phyloP scores from a whole-genome alignment of 306 rosid genomes.

The Ziziphus jujuba region DNA sequence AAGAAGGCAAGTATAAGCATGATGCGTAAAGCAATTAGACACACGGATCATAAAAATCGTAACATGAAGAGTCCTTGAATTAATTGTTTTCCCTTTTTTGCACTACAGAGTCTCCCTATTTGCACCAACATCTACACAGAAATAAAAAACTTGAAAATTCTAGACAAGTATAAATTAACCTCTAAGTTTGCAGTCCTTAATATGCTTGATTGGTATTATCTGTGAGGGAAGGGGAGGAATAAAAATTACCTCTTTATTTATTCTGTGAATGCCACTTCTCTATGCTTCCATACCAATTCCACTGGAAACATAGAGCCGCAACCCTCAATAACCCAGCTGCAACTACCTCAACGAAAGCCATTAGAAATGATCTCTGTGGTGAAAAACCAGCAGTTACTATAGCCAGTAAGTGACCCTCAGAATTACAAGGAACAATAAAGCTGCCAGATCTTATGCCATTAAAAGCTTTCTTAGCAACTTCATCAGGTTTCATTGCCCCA shows the following conservation, averaged over 20 bases:
- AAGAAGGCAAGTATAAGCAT: too few species aligned
- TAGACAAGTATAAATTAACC: not conserved
- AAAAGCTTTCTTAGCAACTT: slow-evolving; percentile 75
- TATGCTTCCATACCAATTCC: slow-evolving; percentile 76
- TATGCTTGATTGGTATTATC: not conserved
- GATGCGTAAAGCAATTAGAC: too few species aligned
- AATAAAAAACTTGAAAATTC: too few species aligned
- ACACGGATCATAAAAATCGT: too few species aligned
- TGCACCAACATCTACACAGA: not conserved
- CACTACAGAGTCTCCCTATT: not conserved
- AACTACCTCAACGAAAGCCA: slow-evolving; percentile 84
- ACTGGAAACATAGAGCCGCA: slow-evolving; percentile 65
- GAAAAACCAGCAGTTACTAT: slow-evolving; percentile 80
- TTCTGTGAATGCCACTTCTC: slow-evolving; percentile 64
- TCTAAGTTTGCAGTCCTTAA: not conserved
- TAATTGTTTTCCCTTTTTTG: too few species aligned
- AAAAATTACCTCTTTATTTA: slow-evolving; percentile 39
- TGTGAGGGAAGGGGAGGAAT: too few species aligned
- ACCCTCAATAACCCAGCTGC: slow-evolving; percentile 54
- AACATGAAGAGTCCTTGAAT: too few species aligned
- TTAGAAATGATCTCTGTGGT: slow-evolving; percentile 76
- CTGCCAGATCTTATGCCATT: slow-evolving; percentile 73
- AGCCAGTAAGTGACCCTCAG: slow-evolving; percentile 65
- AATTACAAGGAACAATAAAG: slow-evolving; percentile 73
- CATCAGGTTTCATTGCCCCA: slow-evolving; percentile 76